These are phyloP conservation scores for Zygoascus hellenicus DNA, from an alignment of 1,139 yeast species.

Conservation along the genomic window DNA sequence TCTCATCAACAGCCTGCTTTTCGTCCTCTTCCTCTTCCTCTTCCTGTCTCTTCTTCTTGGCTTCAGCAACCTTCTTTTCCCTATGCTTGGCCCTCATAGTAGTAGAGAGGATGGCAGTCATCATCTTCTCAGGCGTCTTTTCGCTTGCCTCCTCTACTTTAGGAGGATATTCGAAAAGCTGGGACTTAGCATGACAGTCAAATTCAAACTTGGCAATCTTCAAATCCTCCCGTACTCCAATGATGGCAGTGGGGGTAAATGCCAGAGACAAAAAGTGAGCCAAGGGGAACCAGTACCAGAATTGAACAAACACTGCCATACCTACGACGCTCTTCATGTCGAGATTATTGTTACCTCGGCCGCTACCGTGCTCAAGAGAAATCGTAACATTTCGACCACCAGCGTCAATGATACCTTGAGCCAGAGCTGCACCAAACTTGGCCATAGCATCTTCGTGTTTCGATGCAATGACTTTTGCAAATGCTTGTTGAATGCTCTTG, in stretches of 20 bases:
- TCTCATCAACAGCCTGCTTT: conserved; percentile 16
- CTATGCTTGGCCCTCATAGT: conserved; percentile 90
- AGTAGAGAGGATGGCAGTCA: conserved; percentile 90
- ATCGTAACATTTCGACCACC: conserved; percentile 99
- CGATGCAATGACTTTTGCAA: conserved; percentile 69
- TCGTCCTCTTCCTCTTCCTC: conserved; percentile 28
- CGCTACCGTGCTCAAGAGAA: conserved; percentile 59
- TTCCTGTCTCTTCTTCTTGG: conserved; percentile 46
- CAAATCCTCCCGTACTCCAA: conserved; percentile 81
- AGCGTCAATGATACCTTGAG: conserved; percentile 97
- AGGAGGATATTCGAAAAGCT: conserved; percentile 84
- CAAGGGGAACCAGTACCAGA: conserved; percentile 99
- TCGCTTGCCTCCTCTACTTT: conserved; percentile 74
- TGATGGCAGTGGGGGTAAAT: conserved; percentile 85
- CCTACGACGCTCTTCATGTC: conserved; percentile 92
- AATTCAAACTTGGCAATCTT: conserved; percentile 81
- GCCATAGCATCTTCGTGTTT: conserved; percentile 97
- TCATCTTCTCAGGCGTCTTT: conserved; percentile 82
- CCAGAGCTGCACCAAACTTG: conserved; percentile 93
- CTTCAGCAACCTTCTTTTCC: conserved; percentile 57
- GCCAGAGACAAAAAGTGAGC: conserved; percentile 90
- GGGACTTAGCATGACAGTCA: conserved; percentile 75
- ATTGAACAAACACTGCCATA: conserved; percentile 79
- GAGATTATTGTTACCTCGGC: conserved; percentile 47
- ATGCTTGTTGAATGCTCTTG: conserved; percentile 63